Base-by-base conservation (phyloP, 2,329 filamentous ascomycete genomes). In the Alternaria sp. region DNA sequence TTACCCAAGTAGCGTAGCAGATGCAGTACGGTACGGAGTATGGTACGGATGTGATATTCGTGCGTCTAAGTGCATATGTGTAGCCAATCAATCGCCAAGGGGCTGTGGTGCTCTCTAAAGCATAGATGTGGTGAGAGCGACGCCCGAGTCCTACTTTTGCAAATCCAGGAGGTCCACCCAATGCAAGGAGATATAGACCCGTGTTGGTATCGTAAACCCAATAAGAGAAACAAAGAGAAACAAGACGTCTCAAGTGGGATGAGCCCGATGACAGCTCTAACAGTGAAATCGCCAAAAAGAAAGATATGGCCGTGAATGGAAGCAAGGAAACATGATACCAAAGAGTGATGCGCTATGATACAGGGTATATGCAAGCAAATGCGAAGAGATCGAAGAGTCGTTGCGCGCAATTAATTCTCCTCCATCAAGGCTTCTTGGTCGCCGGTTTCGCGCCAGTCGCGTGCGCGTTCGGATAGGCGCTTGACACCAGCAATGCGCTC, bases 361-460 rank as follows among this genome's bases (percentile, higher is more conserved):
- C 68, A 68, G 63, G 58, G 68, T 72, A 63, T 69, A 65, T 64
- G 64, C 56, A 59, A 58, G 47, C 56, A 61, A 66, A 65, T 65
- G 46, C 46, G 37, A 60, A 60, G 44, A 25, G 44, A 46, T 51
- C 54, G 59, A 64, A 61, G 57, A 60, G 58, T 64, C 45, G 45
- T 41, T 62, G 53, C 44, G 59, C 37, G 41, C 46, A 28, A 69
- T 73, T 71, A 80, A 49, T 75, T 77, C 66, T 87, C 86, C 75
- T 87, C 86, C 69, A 84, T 86, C 69, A 87, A 79, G 49, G 92
- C 90, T 63, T 79, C 75, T 71, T 94, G 93, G 58, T 92, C 91
- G 26, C 90, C 90, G 69, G 91, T 90, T 72, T 97, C 95, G 64
- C 95, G 89, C 96, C 96, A 99, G 71, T 97, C 93, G 50, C 93